Conservation (phyloP, 805 yeast species). For the Candida xyloterini region DNA sequence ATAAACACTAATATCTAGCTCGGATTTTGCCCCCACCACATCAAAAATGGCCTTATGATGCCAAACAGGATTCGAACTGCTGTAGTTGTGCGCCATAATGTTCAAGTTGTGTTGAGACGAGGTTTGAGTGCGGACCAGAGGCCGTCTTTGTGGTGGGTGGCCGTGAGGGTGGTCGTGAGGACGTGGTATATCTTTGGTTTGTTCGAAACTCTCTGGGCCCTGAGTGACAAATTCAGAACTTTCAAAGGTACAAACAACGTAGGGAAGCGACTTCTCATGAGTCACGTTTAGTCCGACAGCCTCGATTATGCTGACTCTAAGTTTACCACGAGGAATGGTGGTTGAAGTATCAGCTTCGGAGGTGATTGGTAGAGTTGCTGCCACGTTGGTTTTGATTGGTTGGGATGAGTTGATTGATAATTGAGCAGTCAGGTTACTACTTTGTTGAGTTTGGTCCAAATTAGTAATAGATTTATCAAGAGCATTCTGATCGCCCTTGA, state of each 20-base stretch:
- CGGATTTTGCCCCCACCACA: conserved; percentile 80
- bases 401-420: conserved; percentile 19
- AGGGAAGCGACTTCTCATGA: conserved; percentile 62
- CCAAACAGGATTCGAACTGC: conserved; percentile 73
- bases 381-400: conserved; percentile 8
- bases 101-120: conserved; percentile 27
- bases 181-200: conserved; percentile 12
- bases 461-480: conserved; percentile 35
- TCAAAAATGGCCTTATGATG: conserved; percentile 91
- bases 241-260: conserved; percentile 89
- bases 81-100: conserved; percentile 22
- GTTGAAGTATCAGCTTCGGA: conserved; percentile 25
- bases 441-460: conserved; percentile 26
- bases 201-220: conserved; percentile 57
- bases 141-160: conserved; percentile 22
- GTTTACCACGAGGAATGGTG: conserved; percentile 70
- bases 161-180: conserved; percentile 6
- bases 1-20: conserved; percentile 85
- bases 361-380: conserved; percentile 17
- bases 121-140: conserved; percentile 27
- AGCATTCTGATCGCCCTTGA: conserved; percentile 36
- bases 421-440: conserved; percentile 23
- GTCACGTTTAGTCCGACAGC: conserved; percentile 66
- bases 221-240: conserved; percentile 86
- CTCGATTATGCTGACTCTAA: conserved; percentile 75